Base-by-base conservation (phyloP, 331 rosid genomes). In the Pyrus hybrid region DNA sequence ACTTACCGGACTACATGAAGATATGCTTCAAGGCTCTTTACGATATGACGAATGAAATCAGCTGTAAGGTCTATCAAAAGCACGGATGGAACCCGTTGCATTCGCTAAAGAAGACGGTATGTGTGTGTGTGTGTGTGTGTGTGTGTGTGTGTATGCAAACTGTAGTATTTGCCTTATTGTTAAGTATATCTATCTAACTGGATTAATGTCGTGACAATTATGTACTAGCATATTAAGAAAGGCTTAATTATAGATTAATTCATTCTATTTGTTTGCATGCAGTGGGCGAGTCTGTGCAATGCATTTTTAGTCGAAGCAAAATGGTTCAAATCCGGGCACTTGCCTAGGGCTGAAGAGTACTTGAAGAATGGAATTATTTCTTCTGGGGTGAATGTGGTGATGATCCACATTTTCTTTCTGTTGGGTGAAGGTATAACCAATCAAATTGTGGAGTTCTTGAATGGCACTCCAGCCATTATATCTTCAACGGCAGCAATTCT, bases 271-370 rank as follows among this genome's bases (percentile, higher is more conserved):
- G 47, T 11, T 10, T 41, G 47, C 26, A 2, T 43, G 72, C 84
- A 85, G 93, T 88, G 96, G 96, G 73, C 35, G 6, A 80, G 58
- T 61, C 78, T 91, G 6, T 63, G 82, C 35, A 83, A 78, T 56
- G 83, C 97, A 3, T 92, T 86, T 80, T 49, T 89, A 1, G 82
- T 80, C 28, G 93, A 90, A 74, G 90, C 88, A 70, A 63, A 83
- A 71, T 86, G 93, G 93, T 77, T 85, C 29, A 73, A 60, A 10
- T 83, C 78, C 4, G 89, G 89, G 41, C 2, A 80, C 0, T 26
- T 83, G 26, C 93, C 93, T 30, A 85, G 67, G 13, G 67, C 88
- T 3, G 85, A 82, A 2, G 91, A 82, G 54, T 90, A 89, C 70
- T 57, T 89, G 79, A 81, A 78, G 75, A 90, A 85, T 74, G 93